Base-by-base conservation (phyloP, 2,329 filamentous ascomycete species). In the Trichoderma sp. region DNA sequence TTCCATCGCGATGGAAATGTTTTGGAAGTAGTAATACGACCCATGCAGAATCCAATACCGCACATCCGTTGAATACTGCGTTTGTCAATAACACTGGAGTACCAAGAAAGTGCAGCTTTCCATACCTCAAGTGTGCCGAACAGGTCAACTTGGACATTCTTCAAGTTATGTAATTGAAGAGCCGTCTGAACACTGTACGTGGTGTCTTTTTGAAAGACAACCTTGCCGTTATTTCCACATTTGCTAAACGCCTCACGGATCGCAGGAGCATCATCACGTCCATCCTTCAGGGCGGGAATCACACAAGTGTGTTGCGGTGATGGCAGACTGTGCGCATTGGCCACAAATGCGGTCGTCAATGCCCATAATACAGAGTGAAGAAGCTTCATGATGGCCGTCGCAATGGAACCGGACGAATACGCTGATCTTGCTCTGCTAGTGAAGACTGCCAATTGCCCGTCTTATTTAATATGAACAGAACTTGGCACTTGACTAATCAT, bases 1-100 rank as follows among this genome's bases (percentile, higher is more conserved):
- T 14, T 71, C 67, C 67, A 71, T 27, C 1, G 67, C 67, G 35
- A 71, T 71, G 6, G 67, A 71, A 9, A 71, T 71, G 16, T 71
- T 71, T 12, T 71, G 67, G 21, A 71, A 71, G 50, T 71, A 71
- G 21, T 71, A 71, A 33, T 71, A 71, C 3, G 67, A 71, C 1
- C 67, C 67, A 11, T 71, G 67, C 4, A 60, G 8, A 29, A 71
- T 71, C 67, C 67, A 71, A 21, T 71, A 71, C 41, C 67, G 67
- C 12, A 71, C 67, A 60, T 71, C 67, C 14, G 67, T 71, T 6
- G 67, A 71, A 31, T 71, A 71, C 67, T 71, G 16, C 11, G n/a
- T 4, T 60, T 27, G 67, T 71, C 31, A 71, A 35, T 27, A 27
- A n/a, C 8, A 27, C 16, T 29, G 6, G 21, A 38, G 12, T 5